These are phyloP conservation scores for Erythrobasidium hasegawianum DNA, from an alignment of 1,284 basidiomycete genomes.

Conservation along the genomic window DNA sequence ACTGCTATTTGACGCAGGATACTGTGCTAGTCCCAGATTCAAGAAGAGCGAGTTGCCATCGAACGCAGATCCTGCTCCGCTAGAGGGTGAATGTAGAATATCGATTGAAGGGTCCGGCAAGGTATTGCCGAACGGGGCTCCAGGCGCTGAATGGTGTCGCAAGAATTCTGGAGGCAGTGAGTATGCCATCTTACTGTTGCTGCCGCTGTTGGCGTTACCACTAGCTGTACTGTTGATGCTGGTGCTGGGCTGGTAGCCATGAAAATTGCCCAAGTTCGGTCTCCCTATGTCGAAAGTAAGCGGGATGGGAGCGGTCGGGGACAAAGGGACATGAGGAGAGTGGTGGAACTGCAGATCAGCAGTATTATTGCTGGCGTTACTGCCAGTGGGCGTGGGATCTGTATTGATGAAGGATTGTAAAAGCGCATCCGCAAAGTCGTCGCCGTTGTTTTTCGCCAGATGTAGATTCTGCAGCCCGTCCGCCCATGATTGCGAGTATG, in stretches of 20 bases:
- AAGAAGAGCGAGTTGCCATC: constrained; percentile 5
- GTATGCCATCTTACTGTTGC: constrained; percentile 1
- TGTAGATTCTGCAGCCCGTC: too few relatives aligned
- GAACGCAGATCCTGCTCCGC: not conserved
- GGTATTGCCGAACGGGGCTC: not conserved
- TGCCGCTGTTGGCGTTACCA: constrained; percentile 5
- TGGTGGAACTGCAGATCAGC: not conserved
- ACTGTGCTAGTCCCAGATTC: not conserved
- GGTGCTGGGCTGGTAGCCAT: constrained; percentile 12
- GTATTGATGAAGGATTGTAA: too few relatives aligned
- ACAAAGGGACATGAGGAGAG: not conserved
- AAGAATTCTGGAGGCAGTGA: not conserved
- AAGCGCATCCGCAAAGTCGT: too few relatives aligned
- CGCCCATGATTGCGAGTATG: too few relatives aligned
- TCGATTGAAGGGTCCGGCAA: not conserved
- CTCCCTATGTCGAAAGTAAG: not conserved
- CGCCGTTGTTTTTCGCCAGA: too few relatives aligned
- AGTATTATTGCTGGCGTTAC: not conserved
- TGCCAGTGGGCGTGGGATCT: too few relatives aligned
- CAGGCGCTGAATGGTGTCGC: not conserved
- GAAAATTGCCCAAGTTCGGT: constrained; percentile 5
- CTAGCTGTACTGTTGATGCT: constrained; percentile 10
- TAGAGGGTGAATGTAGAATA: not conserved
- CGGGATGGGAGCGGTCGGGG: not conserved
- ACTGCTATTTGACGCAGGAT: too few relatives aligned